A percentile compares a stretch with the other conserved stretches of the same genome.
These are phyloP conservation scores for Fagus sylvatica DNA, from an alignment of 306 rosid species.

Conservation along the genomic window DNA sequence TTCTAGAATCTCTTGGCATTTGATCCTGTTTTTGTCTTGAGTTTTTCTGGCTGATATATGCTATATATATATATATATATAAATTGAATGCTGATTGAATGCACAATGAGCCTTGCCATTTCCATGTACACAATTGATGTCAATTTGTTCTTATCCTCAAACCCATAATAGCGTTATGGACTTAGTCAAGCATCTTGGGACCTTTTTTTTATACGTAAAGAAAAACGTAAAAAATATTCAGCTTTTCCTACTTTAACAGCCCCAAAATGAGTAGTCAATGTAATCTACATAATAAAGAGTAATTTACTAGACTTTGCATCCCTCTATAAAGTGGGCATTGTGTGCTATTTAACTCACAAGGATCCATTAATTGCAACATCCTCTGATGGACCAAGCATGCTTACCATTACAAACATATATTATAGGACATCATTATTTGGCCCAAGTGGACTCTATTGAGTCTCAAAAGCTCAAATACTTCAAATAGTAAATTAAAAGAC, in stretches of 20 bases:
- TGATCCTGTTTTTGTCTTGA: too few relatives aligned
- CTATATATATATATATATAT: too few relatives aligned
- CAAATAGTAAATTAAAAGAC: background rate
- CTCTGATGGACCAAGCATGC: background rate
- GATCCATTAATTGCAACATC: background rate
- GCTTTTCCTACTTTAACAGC: background rate
- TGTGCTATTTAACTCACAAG: constrained; percentile 7
- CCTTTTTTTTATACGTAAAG: too few relatives aligned
- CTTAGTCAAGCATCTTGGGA: background rate
- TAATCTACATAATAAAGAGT: background rate
- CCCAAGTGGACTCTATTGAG: background rate
- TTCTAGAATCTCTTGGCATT: too few relatives aligned
- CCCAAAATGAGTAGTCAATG: background rate
- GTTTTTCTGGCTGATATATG: too few relatives aligned
- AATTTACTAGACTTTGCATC: background rate
- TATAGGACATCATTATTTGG: constrained; percentile 16
- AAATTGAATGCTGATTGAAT: too few relatives aligned
- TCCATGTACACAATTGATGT: background rate
- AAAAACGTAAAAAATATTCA: background rate
- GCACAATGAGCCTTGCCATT: too few relatives aligned
- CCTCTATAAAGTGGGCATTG: background rate
- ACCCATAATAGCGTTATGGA: constrained; percentile 10
- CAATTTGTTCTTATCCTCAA: background rate
- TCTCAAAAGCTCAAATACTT: constrained; percentile 8
- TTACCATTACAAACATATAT: background rate